These are phyloP conservation scores for Pachysandra terminalis DNA, from an alignment of 164 flowering plant species.

Conservation along the genomic window DNA sequence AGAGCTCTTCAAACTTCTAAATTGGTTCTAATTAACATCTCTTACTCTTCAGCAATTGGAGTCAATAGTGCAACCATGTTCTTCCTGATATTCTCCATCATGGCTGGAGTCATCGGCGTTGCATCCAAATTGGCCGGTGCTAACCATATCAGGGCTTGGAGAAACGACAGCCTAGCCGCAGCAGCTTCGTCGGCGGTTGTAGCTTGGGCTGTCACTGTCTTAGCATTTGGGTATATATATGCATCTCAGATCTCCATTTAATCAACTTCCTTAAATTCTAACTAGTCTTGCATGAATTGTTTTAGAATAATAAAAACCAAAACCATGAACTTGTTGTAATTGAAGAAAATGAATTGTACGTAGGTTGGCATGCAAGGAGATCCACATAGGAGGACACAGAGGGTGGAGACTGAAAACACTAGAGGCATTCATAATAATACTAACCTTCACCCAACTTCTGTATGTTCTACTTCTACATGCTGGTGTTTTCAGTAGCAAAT, in stretches of 20 bases:
- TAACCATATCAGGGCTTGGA: constrained; percentile 73
- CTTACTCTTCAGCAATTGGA: constrained; percentile 40
- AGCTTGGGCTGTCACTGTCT: constrained; percentile 84
- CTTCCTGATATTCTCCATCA: constrained; percentile 56
- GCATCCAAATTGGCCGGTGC: constrained; percentile 71
- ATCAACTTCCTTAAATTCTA: too few relatives aligned
- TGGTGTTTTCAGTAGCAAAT: constrained; percentile 61
- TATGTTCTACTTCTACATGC: constrained; percentile 68
- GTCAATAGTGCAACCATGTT: constrained; percentile 59
- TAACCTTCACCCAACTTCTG: constrained; percentile 60
- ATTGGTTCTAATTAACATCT: too few relatives aligned
- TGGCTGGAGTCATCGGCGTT: constrained; percentile 66
- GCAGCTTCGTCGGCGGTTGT: constrained; percentile 62
- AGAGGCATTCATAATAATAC: constrained; percentile 68
- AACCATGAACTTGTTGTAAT: too few relatives aligned
- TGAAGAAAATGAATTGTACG: too few relatives aligned
- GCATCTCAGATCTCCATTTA: background rate
- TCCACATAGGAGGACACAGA: constrained; percentile 65
- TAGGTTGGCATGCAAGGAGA: constrained; percentile 89
- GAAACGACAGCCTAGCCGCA: constrained; percentile 76
- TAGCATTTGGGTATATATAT: constrained; percentile 90
- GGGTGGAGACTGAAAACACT: constrained; percentile 83
- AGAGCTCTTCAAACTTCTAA: too few relatives aligned
- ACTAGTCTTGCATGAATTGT: too few relatives aligned
- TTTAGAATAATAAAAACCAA: too few relatives aligned